Conservation (phyloP, 2,329 filamentous ascomycete species). For the Talaromyces sp. region DNA sequence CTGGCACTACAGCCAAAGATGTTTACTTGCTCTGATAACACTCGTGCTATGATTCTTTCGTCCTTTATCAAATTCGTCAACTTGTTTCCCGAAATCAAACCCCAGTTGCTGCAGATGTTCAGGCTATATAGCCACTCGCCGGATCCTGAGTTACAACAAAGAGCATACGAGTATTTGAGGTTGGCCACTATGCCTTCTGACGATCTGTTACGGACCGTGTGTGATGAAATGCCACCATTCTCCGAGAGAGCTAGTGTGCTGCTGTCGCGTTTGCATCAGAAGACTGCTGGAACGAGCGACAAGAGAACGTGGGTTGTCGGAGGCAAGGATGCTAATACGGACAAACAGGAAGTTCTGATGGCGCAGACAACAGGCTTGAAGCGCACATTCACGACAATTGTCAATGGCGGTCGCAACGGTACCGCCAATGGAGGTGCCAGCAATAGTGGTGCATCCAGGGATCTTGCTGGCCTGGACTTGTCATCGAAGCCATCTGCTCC, state of each 20-base stretch:
- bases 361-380: constrained; percentile 79
- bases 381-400: constrained; percentile 69
- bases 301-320: constrained; percentile 98
- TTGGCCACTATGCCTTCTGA: constrained; percentile 83
- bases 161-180: constrained; percentile 90
- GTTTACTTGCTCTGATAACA: constrained; percentile 80
- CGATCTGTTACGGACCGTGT: constrained; percentile 86
- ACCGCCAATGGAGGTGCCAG: constrained; percentile 31
- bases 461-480: constrained; percentile 82
- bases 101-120: constrained; percentile 87
- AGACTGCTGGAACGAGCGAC: constrained; percentile 87
- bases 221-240: constrained; percentile 98
- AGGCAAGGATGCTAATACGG: constrained; percentile 86
- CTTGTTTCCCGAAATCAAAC: constrained; percentile 96
- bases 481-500: constrained; percentile 53
- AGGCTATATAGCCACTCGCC: constrained; percentile 88
- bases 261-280: constrained; percentile 88
- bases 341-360: constrained; percentile 74
- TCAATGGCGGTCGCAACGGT: constrained; percentile 35
- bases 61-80: constrained; percentile 98
- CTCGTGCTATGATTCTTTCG: constrained; percentile 88
- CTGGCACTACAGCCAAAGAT: constrained; percentile 89
- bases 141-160: constrained; percentile 91
- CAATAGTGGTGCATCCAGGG: constrained; percentile 52
- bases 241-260: constrained; percentile 90